Base-by-base conservation (phyloP, 140 eudicot genomes). In the Bidens hawaiensis region DNA sequence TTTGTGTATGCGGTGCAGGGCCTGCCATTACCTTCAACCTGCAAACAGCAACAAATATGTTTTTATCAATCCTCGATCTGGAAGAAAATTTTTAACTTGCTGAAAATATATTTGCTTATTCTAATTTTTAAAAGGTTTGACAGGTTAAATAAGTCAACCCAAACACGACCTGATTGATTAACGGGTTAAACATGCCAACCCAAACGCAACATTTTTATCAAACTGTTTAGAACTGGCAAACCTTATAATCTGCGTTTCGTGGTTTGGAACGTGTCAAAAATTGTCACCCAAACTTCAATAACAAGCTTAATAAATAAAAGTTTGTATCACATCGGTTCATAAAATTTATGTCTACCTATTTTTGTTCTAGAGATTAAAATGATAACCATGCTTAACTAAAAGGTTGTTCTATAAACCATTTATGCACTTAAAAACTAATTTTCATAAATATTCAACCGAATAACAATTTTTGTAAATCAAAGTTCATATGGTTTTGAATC, bases 1-100 rank as follows among this genome's bases (percentile, higher is more conserved):
- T 73, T 64, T 86, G 97, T 11, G 85, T 83, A 41, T 86, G 97
- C 3, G 97, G 95, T 54, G 87, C 82, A 55, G 94, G 85, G 8
- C 95, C 94, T 0, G 65, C 69, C 95, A 90, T 86, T 67, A 22
- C 52, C 85, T 83, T 90, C 88, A 90, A 36, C 4, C 94, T 89
- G 82, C 81, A 78, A 23, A 59, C 45, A 19, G 5, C 61, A 66
- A 56, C 15, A 38, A 2, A 12, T 38, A 36, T 2, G 4, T 4
- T 11, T 38, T 8, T 38, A 10, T 38, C 45, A 38, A 38, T n/a
- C n/a, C 45, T 38, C 16, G 13, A 12, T 38, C 13, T 38, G 45
- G 45, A 38, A 36, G 12, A 0, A 10, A 1, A 0, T 36, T 36
- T 30, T 30, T 7, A 30, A 30, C 34, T 30, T 7, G 6, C 34